Evolutionary conservation across 192 early-diverging fungal species (phyloP).

Genomic region (Coemansia sp.): DNA sequence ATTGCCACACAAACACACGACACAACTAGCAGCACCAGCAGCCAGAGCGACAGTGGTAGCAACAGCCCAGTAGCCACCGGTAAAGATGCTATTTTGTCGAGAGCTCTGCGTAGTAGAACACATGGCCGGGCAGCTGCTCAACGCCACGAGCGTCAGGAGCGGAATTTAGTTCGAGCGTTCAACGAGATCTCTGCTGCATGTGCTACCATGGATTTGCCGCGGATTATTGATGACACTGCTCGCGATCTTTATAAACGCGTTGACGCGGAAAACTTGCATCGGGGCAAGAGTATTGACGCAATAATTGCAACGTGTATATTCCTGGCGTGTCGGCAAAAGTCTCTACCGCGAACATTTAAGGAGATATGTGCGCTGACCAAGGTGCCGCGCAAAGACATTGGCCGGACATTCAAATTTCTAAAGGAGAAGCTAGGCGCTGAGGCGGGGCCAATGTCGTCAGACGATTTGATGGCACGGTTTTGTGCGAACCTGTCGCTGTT

Average conservation of each 20-base stretch:
- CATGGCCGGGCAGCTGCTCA: conserved; percentile 61
- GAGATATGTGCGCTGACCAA: conserved; percentile 88
- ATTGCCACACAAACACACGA: conserved; percentile 46
- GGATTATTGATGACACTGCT: conserved; percentile 72
- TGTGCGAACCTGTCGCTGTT: conserved; percentile 72
- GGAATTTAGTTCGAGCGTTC: conserved; percentile 72
- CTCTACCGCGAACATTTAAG: conserved; percentile 85
- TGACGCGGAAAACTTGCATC: conserved; percentile 77
- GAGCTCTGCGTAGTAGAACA: conserved; percentile 27
- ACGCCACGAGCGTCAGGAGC: conserved; percentile 75
- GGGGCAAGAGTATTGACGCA: conserved; percentile 78
- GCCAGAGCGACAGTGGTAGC: conserved; percentile 1
- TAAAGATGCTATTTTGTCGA: conserved; percentile 2
- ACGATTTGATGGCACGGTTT: conserved; percentile 78
- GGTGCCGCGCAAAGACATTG: conserved; percentile 93
- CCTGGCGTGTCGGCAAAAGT: conserved; percentile 84
- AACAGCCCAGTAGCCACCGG: not conserved
- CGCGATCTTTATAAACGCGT: conserved; percentile 86
- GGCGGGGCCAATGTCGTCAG: conserved; percentile 63
- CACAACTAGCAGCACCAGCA: conserved; percentile 64
- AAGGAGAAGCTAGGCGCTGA: conserved; percentile 59
- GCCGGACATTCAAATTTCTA: conserved; percentile 65
- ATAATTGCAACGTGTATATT: conserved; percentile 91
- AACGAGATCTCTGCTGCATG: conserved; percentile 77
- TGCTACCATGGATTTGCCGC: conserved; percentile 75